Conservation (phyloP, 163 green algal species). For the Prototheca stagnorum region DNA sequence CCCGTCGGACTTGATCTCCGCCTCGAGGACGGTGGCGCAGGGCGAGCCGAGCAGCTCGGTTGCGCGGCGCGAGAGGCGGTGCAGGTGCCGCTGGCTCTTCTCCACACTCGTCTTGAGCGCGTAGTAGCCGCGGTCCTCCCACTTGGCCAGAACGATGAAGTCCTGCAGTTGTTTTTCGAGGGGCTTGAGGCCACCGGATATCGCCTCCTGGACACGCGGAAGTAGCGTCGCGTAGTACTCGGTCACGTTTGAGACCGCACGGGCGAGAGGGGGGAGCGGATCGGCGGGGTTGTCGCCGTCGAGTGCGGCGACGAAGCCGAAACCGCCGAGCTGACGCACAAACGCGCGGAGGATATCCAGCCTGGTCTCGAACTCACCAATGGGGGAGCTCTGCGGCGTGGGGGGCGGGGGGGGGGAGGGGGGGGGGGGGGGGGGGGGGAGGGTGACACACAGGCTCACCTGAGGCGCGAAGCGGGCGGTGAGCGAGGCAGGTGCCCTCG, state of each 20-base stretch:
- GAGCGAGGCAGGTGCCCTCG: too few species aligned
- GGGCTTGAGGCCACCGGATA: slow-evolving; percentile 32
- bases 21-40: too few species aligned
- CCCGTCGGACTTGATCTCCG: too few species aligned
- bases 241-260: slow-evolving; percentile 43
- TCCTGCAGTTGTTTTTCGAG: slow-evolving; percentile 78
- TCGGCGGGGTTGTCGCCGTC: background rate
- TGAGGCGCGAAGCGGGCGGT: too few species aligned
- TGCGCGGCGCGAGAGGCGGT: slow-evolving; percentile 26
- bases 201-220: slow-evolving; percentile 20
- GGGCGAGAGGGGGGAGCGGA: background rate
- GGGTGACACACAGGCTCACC: too few species aligned
- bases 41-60: background rate
- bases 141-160: slow-evolving; percentile 87
- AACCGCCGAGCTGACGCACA: slow-evolving; percentile 36
- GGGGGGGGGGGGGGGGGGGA: too few species aligned
- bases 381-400: slow-evolving; percentile 44
- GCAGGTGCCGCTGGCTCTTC: slow-evolving; percentile 77
- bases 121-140: slow-evolving; percentile 93
- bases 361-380: slow-evolving; percentile 65
- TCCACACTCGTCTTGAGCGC: slow-evolving; percentile 57
- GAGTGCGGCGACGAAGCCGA: too few species aligned
- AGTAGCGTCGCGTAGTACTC: slow-evolving; percentile 72
- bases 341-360: slow-evolving; percentile 70
- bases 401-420: background rate